Base-by-base conservation (phyloP, 2,329 filamentous ascomycete genomes). In the Malbranchea zuffiana region DNA sequence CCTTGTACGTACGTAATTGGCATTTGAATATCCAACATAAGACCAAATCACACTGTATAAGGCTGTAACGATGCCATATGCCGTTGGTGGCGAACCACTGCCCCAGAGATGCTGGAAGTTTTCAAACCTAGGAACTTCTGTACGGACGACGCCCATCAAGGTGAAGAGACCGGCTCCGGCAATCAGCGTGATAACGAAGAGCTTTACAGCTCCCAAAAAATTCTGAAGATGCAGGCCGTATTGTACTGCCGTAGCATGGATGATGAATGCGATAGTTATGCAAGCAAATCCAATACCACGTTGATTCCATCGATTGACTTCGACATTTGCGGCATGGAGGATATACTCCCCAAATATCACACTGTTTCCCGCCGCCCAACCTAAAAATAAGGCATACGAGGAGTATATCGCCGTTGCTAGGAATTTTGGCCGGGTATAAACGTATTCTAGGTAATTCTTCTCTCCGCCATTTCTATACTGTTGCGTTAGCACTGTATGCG, bases 1-100 rank as follows among this genome's bases (percentile, higher is more conserved):
- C n/a, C 8, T 15, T 24, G 15, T 24, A 49, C 65, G 53, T 43
- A 69, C 66, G 52, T 78, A 78, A 57, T 78, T 78, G 1, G 74
- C 71, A 49, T 78, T 79, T 5, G 67, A 63, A 45, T 71, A 79
- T 2, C 75, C 75, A 3, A 66, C 60, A 36, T 76, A 79, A 0
- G 72, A 72, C 51, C 75, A 78, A 19, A 74, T 68, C 37, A 79
- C 74, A 40, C 69, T 76, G 42, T 75, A 71, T 24, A 80, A 50
- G 0, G 74, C 73, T 40, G 67, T 75, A 2, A 74, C 69, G n/a
- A 76, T 56, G 17, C 69, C 68, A 41, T 62, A 61, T 5, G 54
- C 55, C 40, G 50, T 59, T 11, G 52, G 50, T 6, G 50, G 50
- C 7, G 51, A 58, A 7, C 59, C 61, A n/a, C n/a, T n/a, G 28